Conservation (phyloP, 2,329 filamentous ascomycete species). For the Kalaharituber pfeilii region DNA sequence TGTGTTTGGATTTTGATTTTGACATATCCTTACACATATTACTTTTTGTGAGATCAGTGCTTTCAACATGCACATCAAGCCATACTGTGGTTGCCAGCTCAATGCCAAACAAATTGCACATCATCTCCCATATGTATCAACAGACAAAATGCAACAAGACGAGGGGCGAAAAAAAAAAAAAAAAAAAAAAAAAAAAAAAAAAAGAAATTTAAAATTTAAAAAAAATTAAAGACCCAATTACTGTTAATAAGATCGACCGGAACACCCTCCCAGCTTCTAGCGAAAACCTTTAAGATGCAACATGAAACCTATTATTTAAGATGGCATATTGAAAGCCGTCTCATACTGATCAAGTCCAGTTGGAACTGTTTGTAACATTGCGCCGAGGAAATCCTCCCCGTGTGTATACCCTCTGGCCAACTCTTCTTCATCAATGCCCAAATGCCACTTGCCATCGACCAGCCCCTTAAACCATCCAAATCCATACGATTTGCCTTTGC, state of each 20-base stretch:
- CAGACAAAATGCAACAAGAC: background rate
- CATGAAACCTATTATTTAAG: no score
- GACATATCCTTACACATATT: no score
- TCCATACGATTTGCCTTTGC: constrained; percentile 50
- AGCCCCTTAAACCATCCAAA: constrained; percentile 56
- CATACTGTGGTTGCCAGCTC: no score
- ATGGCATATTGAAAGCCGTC: background rate
- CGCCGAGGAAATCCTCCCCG: constrained; percentile 27
- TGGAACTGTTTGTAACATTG: background rate
- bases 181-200: background rate
- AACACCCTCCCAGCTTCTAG: no score
- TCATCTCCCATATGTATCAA: no score
- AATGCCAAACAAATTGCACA: no score
- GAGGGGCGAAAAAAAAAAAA: background rate
- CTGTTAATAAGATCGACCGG: background rate
- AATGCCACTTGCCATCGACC: constrained; percentile 54
- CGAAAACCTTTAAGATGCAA: background rate
- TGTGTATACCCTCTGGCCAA: constrained; percentile 48
- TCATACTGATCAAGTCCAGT: background rate
- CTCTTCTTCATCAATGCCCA: constrained; percentile 62
- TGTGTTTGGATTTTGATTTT: background rate
- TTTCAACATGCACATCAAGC: no score
- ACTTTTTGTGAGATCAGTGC: no score
- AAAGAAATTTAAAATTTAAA: background rate
- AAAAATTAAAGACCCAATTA: background rate